These are phyloP conservation scores for Vitellaria paradoxa DNA, from an alignment of 179 eudicot genomes.

Conservation along the genomic window DNA sequence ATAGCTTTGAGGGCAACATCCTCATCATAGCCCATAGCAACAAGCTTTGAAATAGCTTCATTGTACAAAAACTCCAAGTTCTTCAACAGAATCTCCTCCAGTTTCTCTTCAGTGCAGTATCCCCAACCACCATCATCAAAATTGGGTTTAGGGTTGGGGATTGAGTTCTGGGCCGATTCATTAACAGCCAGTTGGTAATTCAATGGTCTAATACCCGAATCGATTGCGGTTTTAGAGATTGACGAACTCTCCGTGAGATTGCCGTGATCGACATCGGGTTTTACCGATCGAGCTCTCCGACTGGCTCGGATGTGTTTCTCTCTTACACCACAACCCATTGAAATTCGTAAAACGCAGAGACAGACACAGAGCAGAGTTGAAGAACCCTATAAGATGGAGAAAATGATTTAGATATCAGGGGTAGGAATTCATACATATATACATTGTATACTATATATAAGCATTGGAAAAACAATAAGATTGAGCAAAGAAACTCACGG, in stretches of 20 bases:
- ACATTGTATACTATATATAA: background rate
- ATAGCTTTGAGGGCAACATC: conserved; percentile 73
- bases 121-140: conserved; percentile 82
- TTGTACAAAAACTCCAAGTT: conserved; percentile 77
- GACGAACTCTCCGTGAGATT: conserved; percentile 10
- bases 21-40: conserved; percentile 77
- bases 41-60: conserved; percentile 73
- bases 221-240: conserved; percentile 33
- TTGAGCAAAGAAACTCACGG: too few species aligned
- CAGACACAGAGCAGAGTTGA: background rate
- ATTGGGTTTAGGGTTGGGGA: conserved; percentile 22
- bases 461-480: too few species aligned
- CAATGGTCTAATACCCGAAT: conserved; percentile 51
- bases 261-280: conserved; percentile 40
- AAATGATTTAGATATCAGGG: background rate
- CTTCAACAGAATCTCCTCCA: conserved; percentile 74
- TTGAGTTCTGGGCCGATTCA: conserved; percentile 33
- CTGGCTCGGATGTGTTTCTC: conserved; percentile 73
- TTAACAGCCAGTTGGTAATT: conserved; percentile 39
- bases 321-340: conserved; percentile 84
- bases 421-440: background rate
- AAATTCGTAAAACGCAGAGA: background rate
- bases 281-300: conserved; percentile 59
- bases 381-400: background rate
- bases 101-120: conserved; percentile 91